phyloP scores from a whole-genome alignment of 192 early-diverging fungal species.

The Phlyctochytrium bullatum region DNA sequence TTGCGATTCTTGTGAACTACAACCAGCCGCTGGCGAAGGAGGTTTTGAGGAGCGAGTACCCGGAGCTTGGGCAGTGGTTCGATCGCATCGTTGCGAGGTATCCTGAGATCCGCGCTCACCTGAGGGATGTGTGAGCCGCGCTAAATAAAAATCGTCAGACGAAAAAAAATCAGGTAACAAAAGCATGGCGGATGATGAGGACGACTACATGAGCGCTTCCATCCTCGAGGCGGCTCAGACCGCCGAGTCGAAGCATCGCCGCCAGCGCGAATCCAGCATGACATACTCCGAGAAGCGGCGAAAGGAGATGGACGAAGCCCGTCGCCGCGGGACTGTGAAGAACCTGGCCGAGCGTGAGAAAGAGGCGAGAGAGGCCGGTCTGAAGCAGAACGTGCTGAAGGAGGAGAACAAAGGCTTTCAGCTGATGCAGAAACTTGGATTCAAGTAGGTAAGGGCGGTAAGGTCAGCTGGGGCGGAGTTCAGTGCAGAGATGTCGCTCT shows the following conservation, averaged over 20 bases:
- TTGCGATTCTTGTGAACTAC: no score
- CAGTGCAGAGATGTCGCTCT: no score
- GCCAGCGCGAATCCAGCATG: not conserved
- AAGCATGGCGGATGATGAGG: conserved; percentile 26
- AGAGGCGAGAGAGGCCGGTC: conserved; percentile 30
- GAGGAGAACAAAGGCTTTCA: conserved; percentile 41
- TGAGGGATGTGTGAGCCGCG: no score
- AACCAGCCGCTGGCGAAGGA: no score
- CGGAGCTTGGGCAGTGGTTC: no score
- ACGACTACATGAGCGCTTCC: conserved; percentile 42
- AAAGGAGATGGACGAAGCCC: conserved; percentile 6
- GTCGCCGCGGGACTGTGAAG: conserved; percentile 20
- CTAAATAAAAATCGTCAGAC: no score
- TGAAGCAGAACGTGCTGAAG: conserved; percentile 18
- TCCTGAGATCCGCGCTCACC: no score
- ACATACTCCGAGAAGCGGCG: conserved; percentile 31
- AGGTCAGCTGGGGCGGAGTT: no score
- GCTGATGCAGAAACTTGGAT: conserved; percentile 42
- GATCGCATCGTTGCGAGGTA: no score
- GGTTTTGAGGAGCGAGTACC: no score
- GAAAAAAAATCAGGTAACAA: no score
- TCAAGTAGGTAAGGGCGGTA: conserved; percentile 25
- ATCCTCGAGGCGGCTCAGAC: conserved; percentile 15
- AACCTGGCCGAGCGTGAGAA: conserved; percentile 14
- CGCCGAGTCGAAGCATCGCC: not conserved